Evolutionary conservation across 2,329 filamentous ascomycete species (phyloP), one percentile per base, ranked within the genome.

Genomic region (Verticillium isaacii): DNA sequence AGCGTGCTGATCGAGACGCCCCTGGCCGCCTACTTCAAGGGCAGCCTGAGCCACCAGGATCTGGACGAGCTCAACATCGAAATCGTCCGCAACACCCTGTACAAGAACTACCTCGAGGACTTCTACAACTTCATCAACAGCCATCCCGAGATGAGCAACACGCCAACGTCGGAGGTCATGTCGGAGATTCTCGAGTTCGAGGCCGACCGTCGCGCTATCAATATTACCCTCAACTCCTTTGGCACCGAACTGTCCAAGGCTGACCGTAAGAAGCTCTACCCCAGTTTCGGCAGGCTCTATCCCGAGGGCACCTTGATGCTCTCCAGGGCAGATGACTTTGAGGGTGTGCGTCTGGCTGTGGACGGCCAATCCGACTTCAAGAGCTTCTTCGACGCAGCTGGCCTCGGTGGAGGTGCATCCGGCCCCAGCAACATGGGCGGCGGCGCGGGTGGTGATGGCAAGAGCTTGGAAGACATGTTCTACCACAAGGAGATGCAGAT

Each of bases 401-500:
- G 90, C 45, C 85, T 93, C 56, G 87, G 89, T 37, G 88, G 90
- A 41, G 87, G 88, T 1, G 82, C 88, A 37, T 85, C 86, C 5
- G 87, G 90, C 3, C 85, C 92, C 34, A 92, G 92, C 56, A 96
- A 96, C 76, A 92, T 93, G 90, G 86, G 87, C 29, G 90, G 91
- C 63, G 92, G 92, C 39, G 82, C 85, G n/a, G 88, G 89, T 32
- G 82, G 86, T 17, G 93, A 97, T 68, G 90, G 91, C 57, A 93
- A 91, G 80, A 97, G 93, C 70, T 77, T 99, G 69, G 95, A 99
- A 74, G 95, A 99, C 73, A 83, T 99, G 81, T 99, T 99, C 79
- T 99, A 99, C 75, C 92, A 97, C 77, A 98, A 97, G 80, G 95
- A 99, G 80, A 98, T 98, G 95, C 93, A 99, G 75, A 90, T 98